Evolutionary conservation across 495 filamentous ascomycete genomes (phyloP), one percentile per base, ranked within the genome.

Genomic region (Lasiosphaeris hirsuta): DNA sequence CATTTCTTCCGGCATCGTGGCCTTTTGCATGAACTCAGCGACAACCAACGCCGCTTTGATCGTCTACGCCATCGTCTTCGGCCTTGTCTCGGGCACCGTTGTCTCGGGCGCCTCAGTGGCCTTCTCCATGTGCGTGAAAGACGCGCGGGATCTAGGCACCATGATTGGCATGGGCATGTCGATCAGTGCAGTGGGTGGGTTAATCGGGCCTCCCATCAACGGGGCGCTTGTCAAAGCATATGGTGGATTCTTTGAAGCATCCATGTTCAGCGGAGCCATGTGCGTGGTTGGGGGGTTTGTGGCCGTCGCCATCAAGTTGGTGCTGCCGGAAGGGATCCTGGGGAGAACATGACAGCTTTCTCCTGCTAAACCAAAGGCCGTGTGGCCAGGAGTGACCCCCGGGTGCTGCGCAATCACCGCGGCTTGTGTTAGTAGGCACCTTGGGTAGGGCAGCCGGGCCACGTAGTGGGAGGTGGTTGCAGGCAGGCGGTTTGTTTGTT

Each of bases 111-210:
- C 60, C 3, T 67, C 73, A 0, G 75, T 71, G 0, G 71, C 75
- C 0, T 60, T 84, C 17, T 66, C 75, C 0, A 56, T 71, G 40
- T 73, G 70, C 51, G 59, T 74, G 1, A 66, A 67, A 15, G 66
- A 80, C 51, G 70, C 73, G 4, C 67, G 68, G 53, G 63, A 82
- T 40, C 64, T 81, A 34, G 79, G 81, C 0, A 82, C 79, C 0
- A 82, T 82, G 58, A 74, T 81, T 52, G 80, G 81, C 13, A 80
- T 80, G 76, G 80, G 75, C 1, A 69, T 83, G 65, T 69, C 69
- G 0, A 11, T 80, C 13, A 66, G 63, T 2, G 72, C 80, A 0
- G 35, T 81, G 2, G 75, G 71, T 2, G 63, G 67, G 5, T 41
- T 84, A 45, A 74, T 82, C 38, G 80, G 80, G 0, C 81, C 81